phyloP scores from a whole-genome alignment of 2,329 filamentous ascomycete genomes.

The Pochonia chlamydosporia region DNA sequence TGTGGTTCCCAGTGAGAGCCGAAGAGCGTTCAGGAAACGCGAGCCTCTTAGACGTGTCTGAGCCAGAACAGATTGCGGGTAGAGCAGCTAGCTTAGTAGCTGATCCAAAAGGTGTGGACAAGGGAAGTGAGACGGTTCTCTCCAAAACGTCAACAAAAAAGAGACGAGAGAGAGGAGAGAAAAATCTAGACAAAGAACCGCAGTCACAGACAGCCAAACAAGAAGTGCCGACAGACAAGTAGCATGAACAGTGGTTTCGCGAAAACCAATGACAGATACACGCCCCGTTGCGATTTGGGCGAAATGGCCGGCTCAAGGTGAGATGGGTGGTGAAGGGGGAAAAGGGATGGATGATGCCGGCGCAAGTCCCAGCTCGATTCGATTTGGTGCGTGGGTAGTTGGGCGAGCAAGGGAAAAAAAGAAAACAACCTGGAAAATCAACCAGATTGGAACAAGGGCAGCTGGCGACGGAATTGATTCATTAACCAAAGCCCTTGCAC shows the following conservation, averaged over 20 bases:
- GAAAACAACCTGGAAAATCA: neutral
- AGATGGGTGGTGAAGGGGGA: neutral
- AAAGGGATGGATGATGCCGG: neutral
- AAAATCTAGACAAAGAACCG: neutral
- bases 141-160: neutral
- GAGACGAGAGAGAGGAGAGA: neutral
- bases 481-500: constrained; percentile 1
- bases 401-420: neutral
- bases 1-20: constrained; percentile 1
- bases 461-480: constrained; percentile 1
- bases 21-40: constrained; percentile 7
- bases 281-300: neutral
- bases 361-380: neutral
- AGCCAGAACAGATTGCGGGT: constrained; percentile 7
- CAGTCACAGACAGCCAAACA: neutral
- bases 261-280: too few relatives aligned
- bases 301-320: neutral
- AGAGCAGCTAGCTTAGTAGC: neutral
- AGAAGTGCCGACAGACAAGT: neutral
- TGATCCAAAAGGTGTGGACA: neutral
- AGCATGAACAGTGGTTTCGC: too few relatives aligned
- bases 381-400: neutral
- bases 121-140: neutral
- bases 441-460: neutral
- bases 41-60: constrained; percentile 10